Conservation (phyloP, 1,284 basidiomycete species). For the Heterobasidion irregulare region DNA sequence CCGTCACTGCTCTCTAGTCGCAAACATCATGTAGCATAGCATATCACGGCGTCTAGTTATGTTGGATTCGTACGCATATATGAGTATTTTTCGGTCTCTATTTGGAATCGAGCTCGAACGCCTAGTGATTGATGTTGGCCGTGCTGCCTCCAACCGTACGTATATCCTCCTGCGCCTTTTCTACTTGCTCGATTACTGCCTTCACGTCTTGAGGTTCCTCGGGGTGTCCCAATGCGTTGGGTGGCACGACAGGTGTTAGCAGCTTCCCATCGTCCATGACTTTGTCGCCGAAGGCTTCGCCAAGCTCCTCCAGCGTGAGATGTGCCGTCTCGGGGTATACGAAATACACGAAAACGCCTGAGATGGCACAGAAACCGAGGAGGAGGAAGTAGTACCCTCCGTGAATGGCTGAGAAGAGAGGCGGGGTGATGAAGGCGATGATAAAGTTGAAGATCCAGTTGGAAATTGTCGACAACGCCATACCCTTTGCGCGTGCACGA, state of each 20-base stretch:
- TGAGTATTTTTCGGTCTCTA: background rate
- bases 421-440: slow-evolving; percentile 45
- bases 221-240: background rate
- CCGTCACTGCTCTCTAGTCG: background rate
- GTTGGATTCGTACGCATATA: background rate
- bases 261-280: background rate
- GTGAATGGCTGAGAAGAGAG: slow-evolving; percentile 32
- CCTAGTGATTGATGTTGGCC: no score
- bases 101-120: no score
- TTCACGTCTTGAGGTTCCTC: background rate
- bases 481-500: slow-evolving; percentile 59
- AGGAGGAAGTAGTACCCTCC: slow-evolving; percentile 45
- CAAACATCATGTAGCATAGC: background rate
- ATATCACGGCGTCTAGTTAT: background rate
- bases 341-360: slow-evolving; percentile 36
- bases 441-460: slow-evolving; percentile 54
- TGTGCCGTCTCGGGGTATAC: slow-evolving; percentile 37
- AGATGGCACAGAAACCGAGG: slow-evolving; percentile 33
- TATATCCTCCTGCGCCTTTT: background rate
- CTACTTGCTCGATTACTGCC: background rate
- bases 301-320: slow-evolving; percentile 40
- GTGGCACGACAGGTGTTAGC: background rate
- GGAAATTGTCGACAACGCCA: slow-evolving; percentile 52
- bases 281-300: slow-evolving; percentile 36
- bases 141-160: background rate